These are phyloP conservation scores for Scytalidium sp. DNA, from an alignment of 2,329 filamentous ascomycete species.

Conservation along the genomic window DNA sequence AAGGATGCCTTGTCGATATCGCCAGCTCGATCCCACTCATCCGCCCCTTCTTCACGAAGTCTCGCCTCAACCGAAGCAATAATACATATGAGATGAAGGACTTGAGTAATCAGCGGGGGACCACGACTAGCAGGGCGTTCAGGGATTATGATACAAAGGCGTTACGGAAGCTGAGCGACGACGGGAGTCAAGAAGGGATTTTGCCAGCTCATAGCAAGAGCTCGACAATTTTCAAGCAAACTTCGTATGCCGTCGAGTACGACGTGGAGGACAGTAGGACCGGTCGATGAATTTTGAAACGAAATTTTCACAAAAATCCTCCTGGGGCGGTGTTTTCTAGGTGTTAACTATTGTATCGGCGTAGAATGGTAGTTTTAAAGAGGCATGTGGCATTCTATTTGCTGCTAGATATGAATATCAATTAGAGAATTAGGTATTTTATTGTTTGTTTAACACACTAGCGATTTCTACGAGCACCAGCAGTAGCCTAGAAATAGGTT, in stretches of 20 bases:
- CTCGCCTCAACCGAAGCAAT: not conserved
- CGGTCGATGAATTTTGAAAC: too few species aligned
- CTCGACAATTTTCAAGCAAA: too few species aligned
- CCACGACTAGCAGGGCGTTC: too few species aligned
- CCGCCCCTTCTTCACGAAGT: constrained; percentile 10
- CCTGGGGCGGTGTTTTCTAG: not conserved
- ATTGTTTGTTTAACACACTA: too few species aligned
- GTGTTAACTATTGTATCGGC: not conserved
- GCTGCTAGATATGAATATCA: not conserved
- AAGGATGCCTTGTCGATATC: constrained; percentile 13
- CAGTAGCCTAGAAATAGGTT: constrained; percentile 1
- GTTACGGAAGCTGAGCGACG: too few species aligned
- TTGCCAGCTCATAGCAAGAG: too few species aligned
- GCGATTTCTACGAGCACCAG: too few species aligned
- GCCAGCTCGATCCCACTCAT: constrained; percentile 15
- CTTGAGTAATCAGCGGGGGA: too few species aligned
- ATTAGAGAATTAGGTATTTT: not conserved
- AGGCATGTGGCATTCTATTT: not conserved
- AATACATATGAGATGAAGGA: too few species aligned
- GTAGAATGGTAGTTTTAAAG: not conserved
- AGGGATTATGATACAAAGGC: too few species aligned
- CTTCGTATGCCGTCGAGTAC: not conserved
- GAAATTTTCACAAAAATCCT: too few species aligned
- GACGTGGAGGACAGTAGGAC: not conserved
- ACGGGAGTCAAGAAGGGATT: too few species aligned